These are phyloP conservation scores for Microdochium trichocladiopsis DNA, from an alignment of 2,329 filamentous ascomycete genomes.

Conservation along the genomic window DNA sequence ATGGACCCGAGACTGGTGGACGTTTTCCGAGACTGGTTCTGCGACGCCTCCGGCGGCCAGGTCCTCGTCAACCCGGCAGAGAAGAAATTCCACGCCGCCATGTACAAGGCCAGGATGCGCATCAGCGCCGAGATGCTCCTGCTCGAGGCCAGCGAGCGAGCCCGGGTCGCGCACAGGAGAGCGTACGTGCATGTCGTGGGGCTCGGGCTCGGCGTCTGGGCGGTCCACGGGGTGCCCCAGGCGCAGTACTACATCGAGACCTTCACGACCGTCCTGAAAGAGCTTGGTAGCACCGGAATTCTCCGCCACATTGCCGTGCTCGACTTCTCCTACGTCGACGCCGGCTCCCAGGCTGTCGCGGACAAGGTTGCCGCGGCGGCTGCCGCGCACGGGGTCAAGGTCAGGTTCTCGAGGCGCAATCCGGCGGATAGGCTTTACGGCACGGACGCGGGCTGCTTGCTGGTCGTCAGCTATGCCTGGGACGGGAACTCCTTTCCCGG, in stretches of 20 bases:
- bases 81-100: slow-evolving; percentile 9
- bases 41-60: background rate
- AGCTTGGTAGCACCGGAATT: slow-evolving; percentile 1
- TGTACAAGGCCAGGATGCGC: slow-evolving; percentile 19
- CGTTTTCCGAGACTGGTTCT: slow-evolving; percentile 16
- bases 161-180: slow-evolving; percentile 7
- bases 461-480: slow-evolving; percentile 24
- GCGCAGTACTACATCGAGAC: slow-evolving; percentile 10
- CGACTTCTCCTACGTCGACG: slow-evolving; percentile 15
- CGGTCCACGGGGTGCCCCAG: slow-evolving; percentile 5
- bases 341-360: background rate
- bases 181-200: slow-evolving; percentile 24
- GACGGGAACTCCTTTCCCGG: slow-evolving; percentile 23
- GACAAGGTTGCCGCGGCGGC: background rate
- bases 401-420: slow-evolving; percentile 14
- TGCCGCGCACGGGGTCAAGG: slow-evolving; percentile 4
- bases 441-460: slow-evolving; percentile 10
- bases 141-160: slow-evolving; percentile 18
- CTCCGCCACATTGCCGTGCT: slow-evolving; percentile 13
- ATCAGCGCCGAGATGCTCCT: slow-evolving; percentile 17
- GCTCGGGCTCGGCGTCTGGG: slow-evolving; percentile 21
- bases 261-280: slow-evolving; percentile 8
- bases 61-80: background rate
- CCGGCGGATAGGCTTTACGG: slow-evolving; percentile 15
- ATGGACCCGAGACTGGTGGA: slow-evolving; percentile 13